phyloP scores from a whole-genome alignment of 306 rosid species.

The Citrullus colocynthis region DNA sequence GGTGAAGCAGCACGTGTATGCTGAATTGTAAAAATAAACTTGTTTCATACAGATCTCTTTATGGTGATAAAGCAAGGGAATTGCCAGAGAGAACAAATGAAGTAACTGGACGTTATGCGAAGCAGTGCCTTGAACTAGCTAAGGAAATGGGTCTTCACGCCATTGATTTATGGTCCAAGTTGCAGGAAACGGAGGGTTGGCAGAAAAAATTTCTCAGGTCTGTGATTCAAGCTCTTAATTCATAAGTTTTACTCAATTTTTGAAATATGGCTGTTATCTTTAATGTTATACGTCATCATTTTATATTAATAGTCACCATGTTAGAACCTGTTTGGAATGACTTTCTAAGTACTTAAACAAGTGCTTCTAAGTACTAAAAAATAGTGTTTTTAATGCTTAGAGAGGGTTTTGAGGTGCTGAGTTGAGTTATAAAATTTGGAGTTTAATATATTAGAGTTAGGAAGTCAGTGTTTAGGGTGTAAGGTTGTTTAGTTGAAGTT shows the following conservation, averaged over 20 bases:
- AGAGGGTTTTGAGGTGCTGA: too few species aligned
- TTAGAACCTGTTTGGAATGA: too few species aligned
- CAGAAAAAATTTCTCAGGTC: constrained; percentile 71
- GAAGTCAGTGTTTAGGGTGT: too few species aligned
- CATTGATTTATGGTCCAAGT: constrained; percentile 76
- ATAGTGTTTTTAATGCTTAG: too few species aligned
- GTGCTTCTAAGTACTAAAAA: too few species aligned
- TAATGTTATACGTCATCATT: neutral
- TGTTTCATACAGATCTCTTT: constrained; percentile 34
- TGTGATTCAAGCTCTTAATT: constrained; percentile 7
- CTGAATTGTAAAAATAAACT: neutral
- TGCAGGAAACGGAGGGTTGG: constrained; percentile 94
- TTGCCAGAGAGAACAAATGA: constrained; percentile 77
- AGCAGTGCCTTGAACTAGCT: constrained; percentile 51
- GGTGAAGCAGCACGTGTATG: neutral
- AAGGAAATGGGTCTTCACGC: constrained; percentile 42
- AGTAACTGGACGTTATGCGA: constrained; percentile 66
- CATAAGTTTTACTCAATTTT: neutral
- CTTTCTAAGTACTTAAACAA: too few species aligned
- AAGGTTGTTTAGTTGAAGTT: too few species aligned
- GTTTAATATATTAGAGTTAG: too few species aligned
- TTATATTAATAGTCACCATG: neutral
- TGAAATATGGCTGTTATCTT: neutral
- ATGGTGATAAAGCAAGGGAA: constrained; percentile 48
- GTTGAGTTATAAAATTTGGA: too few species aligned